Conservation (phyloP, 306 rosid species). For the Nissolia schottii region DNA sequence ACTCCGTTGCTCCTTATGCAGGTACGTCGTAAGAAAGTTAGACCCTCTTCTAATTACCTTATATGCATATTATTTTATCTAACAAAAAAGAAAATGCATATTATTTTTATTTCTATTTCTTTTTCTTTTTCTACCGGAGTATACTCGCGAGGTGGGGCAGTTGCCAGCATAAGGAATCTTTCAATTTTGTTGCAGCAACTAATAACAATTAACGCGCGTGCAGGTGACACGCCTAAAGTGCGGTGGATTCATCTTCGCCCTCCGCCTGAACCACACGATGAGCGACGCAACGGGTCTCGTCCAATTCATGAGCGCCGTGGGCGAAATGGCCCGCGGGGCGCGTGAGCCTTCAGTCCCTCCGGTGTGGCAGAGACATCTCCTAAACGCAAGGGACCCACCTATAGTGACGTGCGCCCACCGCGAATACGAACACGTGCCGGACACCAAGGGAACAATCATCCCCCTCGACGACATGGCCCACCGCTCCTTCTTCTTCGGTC, state of each 20-base stretch:
- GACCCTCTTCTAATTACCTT: too few relatives aligned
- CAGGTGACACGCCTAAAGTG: conserved; percentile 38
- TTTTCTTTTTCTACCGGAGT: too few relatives aligned
- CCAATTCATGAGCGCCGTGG: conserved; percentile 47
- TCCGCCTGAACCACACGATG: conserved; percentile 56
- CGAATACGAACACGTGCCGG: conserved; percentile 40
- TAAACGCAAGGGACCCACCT: conserved; percentile 41
- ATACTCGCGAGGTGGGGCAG: too few relatives aligned
- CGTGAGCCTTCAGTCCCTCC: conserved; percentile 30
- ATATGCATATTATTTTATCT: too few relatives aligned
- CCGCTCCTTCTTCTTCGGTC: conserved; percentile 52
- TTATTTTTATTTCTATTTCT: too few relatives aligned
- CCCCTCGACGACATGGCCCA: conserved; percentile 47
- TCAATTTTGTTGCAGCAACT: too few relatives aligned
- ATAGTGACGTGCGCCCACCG: conserved; percentile 37
- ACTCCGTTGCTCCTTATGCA: conserved; percentile 32
- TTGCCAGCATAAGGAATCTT: too few relatives aligned
- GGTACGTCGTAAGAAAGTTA: too few relatives aligned
- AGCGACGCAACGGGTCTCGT: conserved; percentile 41
- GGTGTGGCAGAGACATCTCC: conserved; percentile 38
- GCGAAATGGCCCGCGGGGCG: conserved; percentile 45
- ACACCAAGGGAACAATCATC: conserved; percentile 40
- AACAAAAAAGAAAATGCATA: too few relatives aligned
- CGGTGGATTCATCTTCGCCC: conserved; percentile 48
- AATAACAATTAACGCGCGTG: too few relatives aligned